Evolutionary conservation across 768 basidiomycete genomes (phyloP).

Genomic region (Porphyrellus cyaneotinctus): DNA sequence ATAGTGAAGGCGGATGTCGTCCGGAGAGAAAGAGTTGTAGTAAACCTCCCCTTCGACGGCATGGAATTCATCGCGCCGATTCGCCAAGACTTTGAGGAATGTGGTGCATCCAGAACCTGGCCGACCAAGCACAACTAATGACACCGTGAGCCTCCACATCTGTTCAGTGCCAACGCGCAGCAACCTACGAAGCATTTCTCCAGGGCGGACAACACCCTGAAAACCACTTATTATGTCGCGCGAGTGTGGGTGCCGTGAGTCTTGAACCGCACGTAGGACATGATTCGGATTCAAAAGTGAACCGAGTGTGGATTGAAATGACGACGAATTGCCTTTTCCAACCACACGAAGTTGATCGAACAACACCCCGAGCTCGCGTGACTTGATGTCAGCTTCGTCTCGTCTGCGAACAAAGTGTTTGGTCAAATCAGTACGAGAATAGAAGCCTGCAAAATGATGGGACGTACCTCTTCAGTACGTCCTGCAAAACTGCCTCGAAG

Average conservation of each 20-base stretch:
- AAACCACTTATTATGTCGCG: constrained; percentile 52
- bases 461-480: constrained; percentile 23
- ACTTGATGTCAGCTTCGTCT: constrained; percentile 45
- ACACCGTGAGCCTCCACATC: neutral
- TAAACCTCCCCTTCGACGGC: constrained; percentile 62
- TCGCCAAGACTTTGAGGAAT: constrained; percentile 76
- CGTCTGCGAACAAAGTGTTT: constrained; percentile 31
- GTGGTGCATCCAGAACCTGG: constrained; percentile 86
- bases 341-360: constrained; percentile 58
- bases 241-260: constrained; percentile 54
- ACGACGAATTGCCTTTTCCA: constrained; percentile 53
- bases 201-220: constrained; percentile 54
- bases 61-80: constrained; percentile 67
- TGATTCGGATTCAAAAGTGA: constrained; percentile 54
- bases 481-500: constrained; percentile 27
- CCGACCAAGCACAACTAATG: constrained; percentile 74
- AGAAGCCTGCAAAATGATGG: neutral
- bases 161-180: neutral
- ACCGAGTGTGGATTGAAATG: constrained; percentile 57
- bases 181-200: constrained; percentile 66
- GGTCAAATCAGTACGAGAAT: neutral
- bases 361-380: constrained; percentile 55
- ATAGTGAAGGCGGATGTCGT: constrained; percentile 58
- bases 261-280: constrained; percentile 41
- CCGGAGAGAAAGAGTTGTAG: constrained; percentile 72